Percentiles rank a stretch among this genome's conserved stretches.
phyloP scores from a whole-genome alignment of 1,139 yeast genomes.

The Hemisphaericaspora subhashii region DNA sequence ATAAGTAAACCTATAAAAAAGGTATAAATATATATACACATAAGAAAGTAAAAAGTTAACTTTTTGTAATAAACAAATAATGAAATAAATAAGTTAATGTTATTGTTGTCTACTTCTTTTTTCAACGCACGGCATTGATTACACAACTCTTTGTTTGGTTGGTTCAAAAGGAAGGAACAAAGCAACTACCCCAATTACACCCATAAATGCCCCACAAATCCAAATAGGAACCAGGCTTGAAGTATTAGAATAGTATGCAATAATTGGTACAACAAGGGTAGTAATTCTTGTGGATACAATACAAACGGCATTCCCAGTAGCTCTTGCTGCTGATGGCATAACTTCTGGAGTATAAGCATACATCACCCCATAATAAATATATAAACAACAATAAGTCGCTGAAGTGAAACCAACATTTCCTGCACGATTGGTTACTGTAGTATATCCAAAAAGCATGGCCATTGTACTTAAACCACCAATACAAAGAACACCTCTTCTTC shows the following conservation, averaged over 20 bases:
- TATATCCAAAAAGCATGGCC: constrained; percentile 37
- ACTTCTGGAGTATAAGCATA: constrained; percentile 38
- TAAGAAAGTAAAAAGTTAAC: constrained; percentile 1
- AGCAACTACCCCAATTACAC: constrained; percentile 30
- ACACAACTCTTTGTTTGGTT: constrained; percentile 25
- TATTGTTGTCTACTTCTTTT: no score
- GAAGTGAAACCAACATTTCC: constrained; percentile 32
- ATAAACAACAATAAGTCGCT: constrained; percentile 27
- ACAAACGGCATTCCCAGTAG: constrained; percentile 35
- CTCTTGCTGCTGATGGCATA: constrained; percentile 35
- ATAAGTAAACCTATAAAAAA: background rate
- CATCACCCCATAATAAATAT: constrained; percentile 34
- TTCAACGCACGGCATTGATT: no score
- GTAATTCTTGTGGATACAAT: constrained; percentile 30
- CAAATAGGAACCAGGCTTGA: constrained; percentile 33
- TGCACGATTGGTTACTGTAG: constrained; percentile 28
- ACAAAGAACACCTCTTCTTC: constrained; percentile 32
- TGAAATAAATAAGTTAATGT: no score
- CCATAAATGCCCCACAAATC: constrained; percentile 35
- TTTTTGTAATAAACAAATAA: constrained; percentile 1
- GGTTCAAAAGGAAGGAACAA: constrained; percentile 37
- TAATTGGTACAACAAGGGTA: constrained; percentile 31
- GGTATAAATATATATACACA: background rate
- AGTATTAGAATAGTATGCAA: constrained; percentile 30
- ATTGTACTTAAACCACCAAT: constrained; percentile 35